Base-by-base conservation (phyloP, 116 monocot species). In the Posidonia oceanica region DNA sequence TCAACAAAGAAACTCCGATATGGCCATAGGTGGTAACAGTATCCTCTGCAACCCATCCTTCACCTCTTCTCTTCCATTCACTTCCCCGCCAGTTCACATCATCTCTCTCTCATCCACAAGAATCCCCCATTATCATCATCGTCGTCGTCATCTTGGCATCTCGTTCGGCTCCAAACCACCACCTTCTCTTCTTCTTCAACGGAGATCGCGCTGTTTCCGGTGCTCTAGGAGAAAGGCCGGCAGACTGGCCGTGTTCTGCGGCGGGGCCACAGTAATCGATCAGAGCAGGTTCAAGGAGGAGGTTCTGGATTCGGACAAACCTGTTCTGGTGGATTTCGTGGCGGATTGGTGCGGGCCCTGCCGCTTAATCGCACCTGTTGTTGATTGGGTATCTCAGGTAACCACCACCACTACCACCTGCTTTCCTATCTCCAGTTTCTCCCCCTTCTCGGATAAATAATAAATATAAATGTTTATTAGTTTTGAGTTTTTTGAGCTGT, bases 261-360 rank as follows among this genome's bases (percentile, higher is more conserved):
- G 73, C 74, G 79, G 73, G 52, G 85, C 77, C 20, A 61, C 13
- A 41, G 64, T 71, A 15, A 72, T 89, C 61, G 72, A 72, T 2
- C 70, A 97, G 83, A 71, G 77, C 60, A 84, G 84, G 68, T 97
- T 92, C 76, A 20, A 70, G 17, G 75, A 72, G 20, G 84, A 83
- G 79, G 97, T 97, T 44, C 59, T 97, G 79, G 68, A 64, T 52
- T 87, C 97, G 41, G 87, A 87, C 5, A 53, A 80, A 2, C 89
- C 89, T 1, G 97, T 97, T 65, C 80, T 97, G 44, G 97, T 97
- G 29, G 97, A 97, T 71, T 97, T 97, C 76, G 87, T 97, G 14
- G 92, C 97, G 3, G 80, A 83, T 4, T 97, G 97, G 97, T 97
- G 97, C 66, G 97, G 97, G 36, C 97, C 97, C 7, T 97, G 97